Percentiles rank a stretch among this genome's conserved stretches.
phyloP scores from a whole-genome alignment of 495 filamentous ascomycete species.

The Lasiosphaeris hirsuta region DNA sequence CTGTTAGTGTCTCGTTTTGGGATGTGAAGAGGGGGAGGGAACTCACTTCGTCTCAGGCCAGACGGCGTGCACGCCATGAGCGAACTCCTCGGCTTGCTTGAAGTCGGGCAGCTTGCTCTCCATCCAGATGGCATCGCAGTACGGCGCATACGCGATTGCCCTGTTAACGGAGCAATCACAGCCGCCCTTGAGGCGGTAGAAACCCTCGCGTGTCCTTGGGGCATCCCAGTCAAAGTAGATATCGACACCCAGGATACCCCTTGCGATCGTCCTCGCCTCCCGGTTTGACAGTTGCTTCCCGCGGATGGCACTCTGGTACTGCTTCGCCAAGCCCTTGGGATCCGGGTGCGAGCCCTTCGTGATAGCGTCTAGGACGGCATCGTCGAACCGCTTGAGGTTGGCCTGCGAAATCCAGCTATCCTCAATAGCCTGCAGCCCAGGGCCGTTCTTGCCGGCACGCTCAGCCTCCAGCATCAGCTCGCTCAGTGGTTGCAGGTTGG shows the following conservation, averaged over 20 bases:
- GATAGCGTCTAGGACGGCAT: slow-evolving; percentile 83
- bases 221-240: slow-evolving; percentile 92
- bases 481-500: slow-evolving; percentile 74
- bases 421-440: slow-evolving; percentile 85
- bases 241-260: slow-evolving; percentile 74
- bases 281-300: slow-evolving; percentile 72
- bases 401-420: slow-evolving; percentile 82
- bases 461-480: slow-evolving; percentile 91
- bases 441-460: slow-evolving; percentile 73
- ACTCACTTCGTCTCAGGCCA: slow-evolving; percentile 95
- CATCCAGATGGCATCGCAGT: slow-evolving; percentile 98
- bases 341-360: slow-evolving; percentile 53
- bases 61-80: slow-evolving; percentile 86
- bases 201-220: slow-evolving; percentile 88
- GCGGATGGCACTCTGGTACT: slow-evolving; percentile 64
- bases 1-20: slow-evolving; percentile 8
- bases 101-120: slow-evolving; percentile 95
- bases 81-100: slow-evolving; percentile 89
- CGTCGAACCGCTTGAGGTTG: slow-evolving; percentile 84
- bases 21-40: background rate
- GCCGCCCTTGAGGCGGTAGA: slow-evolving; percentile 86
- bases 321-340: slow-evolving; percentile 60
- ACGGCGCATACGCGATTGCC: slow-evolving; percentile 88
- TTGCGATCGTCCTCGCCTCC: slow-evolving; percentile 81
- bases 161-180: slow-evolving; percentile 90